Evolutionary conservation across 2,329 filamentous ascomycete genomes (phyloP).

Genomic region (Alternaria ethzedia): DNA sequence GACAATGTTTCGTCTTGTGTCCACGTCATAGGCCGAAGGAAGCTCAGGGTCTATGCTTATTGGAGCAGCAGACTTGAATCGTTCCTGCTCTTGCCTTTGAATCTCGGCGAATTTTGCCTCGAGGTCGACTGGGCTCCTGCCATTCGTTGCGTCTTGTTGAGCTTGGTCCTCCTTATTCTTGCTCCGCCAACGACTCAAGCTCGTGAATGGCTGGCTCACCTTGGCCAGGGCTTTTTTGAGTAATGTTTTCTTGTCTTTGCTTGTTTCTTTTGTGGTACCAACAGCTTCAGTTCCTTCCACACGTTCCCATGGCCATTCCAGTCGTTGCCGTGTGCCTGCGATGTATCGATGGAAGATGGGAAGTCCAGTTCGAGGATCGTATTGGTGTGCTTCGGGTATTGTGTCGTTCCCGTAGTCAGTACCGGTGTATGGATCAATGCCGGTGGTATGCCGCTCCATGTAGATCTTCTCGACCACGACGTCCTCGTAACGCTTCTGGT

Average conservation of each 20-base stretch:
- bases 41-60: conserved; percentile 16
- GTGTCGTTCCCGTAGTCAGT: conserved; percentile 33
- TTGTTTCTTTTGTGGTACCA: conserved; percentile 6
- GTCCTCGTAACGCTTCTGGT: conserved; percentile 66
- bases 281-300: conserved; percentile 14
- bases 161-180: conserved; percentile 7
- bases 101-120: conserved; percentile 13
- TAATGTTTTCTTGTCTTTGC: conserved; percentile 18
- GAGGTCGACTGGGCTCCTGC: conserved; percentile 3
- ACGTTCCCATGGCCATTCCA: conserved; percentile 43
- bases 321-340: conserved; percentile 39
- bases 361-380: conserved; percentile 37
- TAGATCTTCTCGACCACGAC: conserved; percentile 43
- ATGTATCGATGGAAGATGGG: conserved; percentile 46
- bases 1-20: conserved; percentile 78
- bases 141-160: neutral
- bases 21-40: conserved; percentile 54
- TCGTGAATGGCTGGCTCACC: conserved; percentile 27
- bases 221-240: conserved; percentile 20
- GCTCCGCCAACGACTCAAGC: conserved; percentile 22
- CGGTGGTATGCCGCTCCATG: conserved; percentile 41
- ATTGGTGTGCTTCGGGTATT: conserved; percentile 38
- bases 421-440: conserved; percentile 40
- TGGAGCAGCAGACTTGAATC: conserved; percentile 12
- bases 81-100: conserved; percentile 15